Percentiles rank a stretch among this genome's conserved stretches.
Evolutionary conservation across 23 red algal species (phyloP).

Genomic region (Pyropia yezoensis): DNA sequence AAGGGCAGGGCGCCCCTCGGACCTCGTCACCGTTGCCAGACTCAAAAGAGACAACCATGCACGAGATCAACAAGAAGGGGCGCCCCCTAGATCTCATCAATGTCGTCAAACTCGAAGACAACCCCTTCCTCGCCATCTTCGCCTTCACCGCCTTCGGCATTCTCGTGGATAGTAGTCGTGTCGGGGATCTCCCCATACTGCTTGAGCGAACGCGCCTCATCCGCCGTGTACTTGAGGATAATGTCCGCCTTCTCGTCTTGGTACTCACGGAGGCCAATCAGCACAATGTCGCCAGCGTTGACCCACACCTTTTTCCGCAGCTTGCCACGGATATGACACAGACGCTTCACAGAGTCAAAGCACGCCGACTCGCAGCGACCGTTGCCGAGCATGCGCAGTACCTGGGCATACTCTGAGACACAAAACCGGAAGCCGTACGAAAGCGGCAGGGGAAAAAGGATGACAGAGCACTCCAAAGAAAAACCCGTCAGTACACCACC

Average conservation of each 20-base stretch:
- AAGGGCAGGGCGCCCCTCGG: no score
- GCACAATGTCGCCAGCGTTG: slow-evolving; percentile 90
- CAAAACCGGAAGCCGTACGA: slow-evolving; percentile 6
- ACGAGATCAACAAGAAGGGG: background rate
- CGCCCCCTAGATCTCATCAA: slow-evolving; percentile 70
- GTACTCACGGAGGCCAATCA: slow-evolving; percentile 92
- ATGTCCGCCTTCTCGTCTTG: slow-evolving; percentile 98
- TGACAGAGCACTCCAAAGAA: background rate
- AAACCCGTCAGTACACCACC: background rate
- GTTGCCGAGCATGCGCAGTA: slow-evolving; percentile 94
- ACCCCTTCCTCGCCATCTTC: slow-evolving; percentile 83
- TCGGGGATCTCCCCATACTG: slow-evolving; percentile 96
- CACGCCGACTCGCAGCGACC: slow-evolving; percentile 91
- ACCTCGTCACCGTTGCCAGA: no score
- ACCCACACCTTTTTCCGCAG: slow-evolving; percentile 99
- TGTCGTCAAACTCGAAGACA: slow-evolving; percentile 90
- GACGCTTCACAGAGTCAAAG: slow-evolving; percentile 81
- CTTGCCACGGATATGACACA: slow-evolving; percentile 99
- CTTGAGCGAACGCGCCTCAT: slow-evolving; percentile 85
- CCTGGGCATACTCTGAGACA: slow-evolving; percentile 91
- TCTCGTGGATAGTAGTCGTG: slow-evolving; percentile 79
- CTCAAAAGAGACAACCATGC: no score
- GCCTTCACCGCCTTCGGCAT: slow-evolving; percentile 33
- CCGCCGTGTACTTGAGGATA: slow-evolving; percentile 95
- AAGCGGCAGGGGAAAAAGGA: background rate